Percentiles rank a stretch among this genome's conserved stretches.
Conservation (phyloP, 1,139 yeast species). For the Suhomyces bokatorum region DNA sequence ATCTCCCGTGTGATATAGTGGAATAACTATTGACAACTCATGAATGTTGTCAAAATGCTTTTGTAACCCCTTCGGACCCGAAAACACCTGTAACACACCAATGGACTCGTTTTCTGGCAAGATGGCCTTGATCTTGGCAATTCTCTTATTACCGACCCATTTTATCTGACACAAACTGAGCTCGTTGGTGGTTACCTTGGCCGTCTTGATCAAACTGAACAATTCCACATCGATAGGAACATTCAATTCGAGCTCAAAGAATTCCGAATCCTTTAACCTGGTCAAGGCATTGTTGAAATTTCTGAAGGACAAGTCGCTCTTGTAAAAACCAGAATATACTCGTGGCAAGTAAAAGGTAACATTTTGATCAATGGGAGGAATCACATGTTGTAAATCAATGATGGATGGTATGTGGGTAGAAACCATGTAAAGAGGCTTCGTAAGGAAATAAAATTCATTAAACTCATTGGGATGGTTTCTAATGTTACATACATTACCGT, state of each 20-base stretch:
- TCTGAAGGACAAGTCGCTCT: conserved; percentile 55
- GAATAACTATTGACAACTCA: conserved; percentile 74
- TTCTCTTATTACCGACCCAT: conserved; percentile 65
- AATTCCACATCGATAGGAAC: conserved; percentile 72
- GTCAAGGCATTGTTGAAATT: conserved; percentile 79
- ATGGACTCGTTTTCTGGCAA: conserved; percentile 66
- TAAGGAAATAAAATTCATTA: conserved; percentile 70
- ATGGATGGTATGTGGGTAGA: conserved; percentile 86
- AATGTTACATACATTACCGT: conserved; percentile 40
- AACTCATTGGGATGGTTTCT: conserved; percentile 22
- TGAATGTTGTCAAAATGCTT: conserved; percentile 61
- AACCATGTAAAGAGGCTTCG: conserved; percentile 71
- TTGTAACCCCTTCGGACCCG: conserved; percentile 67
- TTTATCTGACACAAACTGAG: conserved; percentile 72
- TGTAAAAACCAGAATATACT: conserved; percentile 77
- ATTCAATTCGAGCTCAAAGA: conserved; percentile 73
- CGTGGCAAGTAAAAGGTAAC: conserved; percentile 82
- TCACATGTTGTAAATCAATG: conserved; percentile 77
- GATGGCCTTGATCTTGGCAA: conserved; percentile 77
- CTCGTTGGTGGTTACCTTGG: conserved; percentile 51
- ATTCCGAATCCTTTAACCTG: conserved; percentile 69
- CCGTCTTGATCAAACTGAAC: conserved; percentile 54
- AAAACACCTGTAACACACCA: conserved; percentile 76
- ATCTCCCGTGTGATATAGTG: conserved; percentile 72
- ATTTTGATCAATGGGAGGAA: conserved; percentile 78